Evolutionary conservation across 2,329 filamentous ascomycete species (phyloP), one percentile per base, ranked within the genome.

Genomic region (Fusarium xyrophilum): DNA sequence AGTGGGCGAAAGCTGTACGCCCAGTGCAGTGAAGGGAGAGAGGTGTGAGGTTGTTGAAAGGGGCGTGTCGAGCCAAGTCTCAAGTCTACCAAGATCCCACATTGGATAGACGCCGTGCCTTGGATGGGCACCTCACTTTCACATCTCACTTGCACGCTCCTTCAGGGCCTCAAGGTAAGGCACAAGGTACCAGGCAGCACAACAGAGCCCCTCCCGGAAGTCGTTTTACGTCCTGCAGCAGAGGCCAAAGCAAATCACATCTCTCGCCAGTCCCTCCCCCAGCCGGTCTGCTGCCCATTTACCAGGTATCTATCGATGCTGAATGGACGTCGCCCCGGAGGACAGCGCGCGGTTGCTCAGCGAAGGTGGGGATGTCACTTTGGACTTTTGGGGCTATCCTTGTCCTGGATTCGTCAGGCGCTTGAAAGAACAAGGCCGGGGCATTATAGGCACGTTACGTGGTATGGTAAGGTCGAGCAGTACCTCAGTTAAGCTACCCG

Each of bases 301-400:
- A 36, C 52, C 51, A 73, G 62, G 60, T 67, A 60, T 57, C 51
- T 52, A 38, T 36, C 35, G 52, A 60, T 63, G 65, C 66, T 73
- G 69, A 73, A 63, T 73, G 71, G 71, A 64, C 52, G 65, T 71
- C 60, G 65, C 63, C 69, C 69, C 52, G 63, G 65, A 52, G 64
- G 28, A 35, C 56, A 44, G 65, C 61, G 60, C 61, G 72, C 67
- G 70, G 72, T 74, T 74, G 72, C 72, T 74, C 67, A 72, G 72
- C 57, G 69, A 67, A 74, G 70, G 72, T 74, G 72, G 72, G 42
- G 71, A 70, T 57, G 54, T 67, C 65, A 64, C 66, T 65, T 64
- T 72, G 62, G 66, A 61, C 39, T 46, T 47, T 43, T 56, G 33
- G 68, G 60, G 68, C 52, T 62, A 73, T 67, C 56, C 59, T 53